Conservation (phyloP, 1,284 basidiomycete species). For the Fomitopsis betulina region DNA sequence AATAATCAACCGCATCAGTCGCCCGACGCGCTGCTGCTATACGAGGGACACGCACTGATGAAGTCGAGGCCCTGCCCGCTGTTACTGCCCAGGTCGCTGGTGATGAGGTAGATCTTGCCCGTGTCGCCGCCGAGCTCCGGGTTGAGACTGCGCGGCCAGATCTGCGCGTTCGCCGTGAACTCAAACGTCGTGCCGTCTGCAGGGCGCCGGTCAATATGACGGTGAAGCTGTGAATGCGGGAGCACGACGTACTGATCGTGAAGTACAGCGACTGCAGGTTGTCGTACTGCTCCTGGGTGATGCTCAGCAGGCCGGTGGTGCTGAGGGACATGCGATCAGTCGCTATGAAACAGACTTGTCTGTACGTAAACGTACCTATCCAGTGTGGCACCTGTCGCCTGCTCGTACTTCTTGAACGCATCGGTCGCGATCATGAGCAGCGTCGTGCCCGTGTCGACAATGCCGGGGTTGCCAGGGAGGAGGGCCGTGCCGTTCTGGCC, state of each 20-base stretch:
- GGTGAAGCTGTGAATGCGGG: not conserved
- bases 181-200: conserved; percentile 33
- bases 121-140: conserved; percentile 42
- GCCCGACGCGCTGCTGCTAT: not conserved
- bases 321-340: conserved; percentile 9
- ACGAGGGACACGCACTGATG: conserved; percentile 29
- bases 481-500: conserved; percentile 31
- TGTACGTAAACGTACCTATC: conserved; percentile 33
- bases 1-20: conserved; percentile 1
- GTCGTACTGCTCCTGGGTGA: conserved; percentile 46
- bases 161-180: conserved; percentile 53
- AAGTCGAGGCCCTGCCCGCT: conserved; percentile 35
- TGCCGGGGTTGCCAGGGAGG: conserved; percentile 38
- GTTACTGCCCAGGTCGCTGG: conserved; percentile 37
- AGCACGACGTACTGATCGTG: conserved; percentile 36
- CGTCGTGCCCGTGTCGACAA: conserved; percentile 55
- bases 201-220: not conserved
- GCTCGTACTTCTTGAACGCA: conserved; percentile 46
- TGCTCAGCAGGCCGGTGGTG: conserved; percentile 50
- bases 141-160: conserved; percentile 55
- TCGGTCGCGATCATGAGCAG: conserved; percentile 38
- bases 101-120: conserved; percentile 49
- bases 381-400: conserved; percentile 45
- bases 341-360: not conserved
- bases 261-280: conserved; percentile 54